Base-by-base conservation (phyloP, 1,284 basidiomycete genomes). In the Ceratobasidium sp. region DNA sequence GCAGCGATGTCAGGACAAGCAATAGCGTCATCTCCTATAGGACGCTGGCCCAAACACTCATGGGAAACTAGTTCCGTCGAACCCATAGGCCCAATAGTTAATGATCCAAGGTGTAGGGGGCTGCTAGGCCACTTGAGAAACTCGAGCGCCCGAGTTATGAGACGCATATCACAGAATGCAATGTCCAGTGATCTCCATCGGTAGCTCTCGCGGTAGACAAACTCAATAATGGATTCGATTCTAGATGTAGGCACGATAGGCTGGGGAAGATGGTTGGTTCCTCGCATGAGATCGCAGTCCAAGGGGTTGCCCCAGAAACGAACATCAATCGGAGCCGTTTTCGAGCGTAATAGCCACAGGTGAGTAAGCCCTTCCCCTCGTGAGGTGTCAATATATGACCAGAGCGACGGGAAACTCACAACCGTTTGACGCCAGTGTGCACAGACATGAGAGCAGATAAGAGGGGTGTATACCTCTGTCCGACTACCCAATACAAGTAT, bases 101-200 rank as follows among this genome's bases (percentile, higher is more conserved):
- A 42, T 39, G 20, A 40, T 13, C 42, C 68, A 7, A 70, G 23
- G 23, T 70, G 55, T 6, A 70, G 13, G 1, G 68, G 56, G 20
- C 53, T 42, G 15, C n/a, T 23, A 42, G 28, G 53, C 44, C n/a
- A 5, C 7, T 40, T 13, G 26, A 70, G 68, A 23, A 70, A 58
- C 15, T 70, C 40, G 23, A 70, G 53, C n/a, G 40, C 39, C 23
- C 44, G 26, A 51, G 28, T 39, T 26, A 58, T 15, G 20, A 9
- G 18, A 4, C 33, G n/a, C 12, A 42, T 23, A 4, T 6, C 12
- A 39, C 13, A 44, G 23, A 56, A 56, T n/a, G 51, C 51, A 12
- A 70, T 56, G 55, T 56, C 68, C n/a, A 70, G 68, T 2, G 68
- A 70, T 53, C 55, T 70, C 68, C 68, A 70, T 2, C 68, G 51